phyloP scores from a whole-genome alignment of 306 rosid genomes.

The Lathyrus oleraceus region DNA sequence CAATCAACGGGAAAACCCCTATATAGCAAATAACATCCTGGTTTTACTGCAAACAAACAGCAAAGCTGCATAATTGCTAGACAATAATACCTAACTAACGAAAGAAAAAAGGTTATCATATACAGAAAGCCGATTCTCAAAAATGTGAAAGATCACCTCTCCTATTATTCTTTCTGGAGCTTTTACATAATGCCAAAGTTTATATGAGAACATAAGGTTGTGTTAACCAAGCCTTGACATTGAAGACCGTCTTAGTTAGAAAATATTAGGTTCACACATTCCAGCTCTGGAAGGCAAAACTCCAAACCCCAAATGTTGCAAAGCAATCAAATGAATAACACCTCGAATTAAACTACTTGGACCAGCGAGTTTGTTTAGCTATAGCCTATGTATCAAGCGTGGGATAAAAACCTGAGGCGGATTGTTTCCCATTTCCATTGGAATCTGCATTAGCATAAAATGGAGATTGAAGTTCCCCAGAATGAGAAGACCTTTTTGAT shows the following conservation, averaged over 20 bases:
- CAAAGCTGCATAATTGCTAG: conserved; percentile 4
- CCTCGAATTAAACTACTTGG: conserved; percentile 36
- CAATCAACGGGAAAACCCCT: conserved; percentile 4
- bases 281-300: conserved; percentile 45
- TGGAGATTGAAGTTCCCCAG: conserved; percentile 79
- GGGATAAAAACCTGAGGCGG: conserved; percentile 59
- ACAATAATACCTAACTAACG: conserved; percentile 13
- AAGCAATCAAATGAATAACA: conserved; percentile 63
- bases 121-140: conserved; percentile 34
- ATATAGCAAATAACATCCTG: conserved; percentile 1
- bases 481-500: conserved; percentile 81
- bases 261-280: conserved; percentile 36
- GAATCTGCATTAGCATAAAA: conserved; percentile 67
- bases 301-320: conserved; percentile 46
- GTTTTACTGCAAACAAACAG: not conserved
- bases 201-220: conserved; percentile 30
- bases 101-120: conserved; percentile 24
- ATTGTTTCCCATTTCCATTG: conserved; percentile 64
- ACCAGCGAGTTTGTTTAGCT: conserved; percentile 13
- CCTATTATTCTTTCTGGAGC: conserved; percentile 41
- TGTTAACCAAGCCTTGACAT: conserved; percentile 33
- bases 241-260: conserved; percentile 35
- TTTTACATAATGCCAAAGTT: conserved; percentile 34
- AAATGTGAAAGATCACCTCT: conserved; percentile 34
- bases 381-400: conserved; percentile 46